These are phyloP conservation scores for Lepidium aucheri DNA, from an alignment of 345 rosid species.

Conservation along the genomic window DNA sequence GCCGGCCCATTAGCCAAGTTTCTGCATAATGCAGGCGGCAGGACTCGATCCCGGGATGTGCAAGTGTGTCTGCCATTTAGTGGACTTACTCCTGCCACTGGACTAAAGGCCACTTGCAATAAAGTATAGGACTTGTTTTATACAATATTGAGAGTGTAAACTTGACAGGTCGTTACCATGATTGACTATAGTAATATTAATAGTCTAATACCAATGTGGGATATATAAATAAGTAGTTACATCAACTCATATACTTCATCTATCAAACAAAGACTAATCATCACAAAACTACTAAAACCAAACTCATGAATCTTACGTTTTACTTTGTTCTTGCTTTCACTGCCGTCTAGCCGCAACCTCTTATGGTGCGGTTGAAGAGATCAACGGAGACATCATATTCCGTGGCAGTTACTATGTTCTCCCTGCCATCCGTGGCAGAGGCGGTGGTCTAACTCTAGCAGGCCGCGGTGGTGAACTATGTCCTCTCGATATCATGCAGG, in stretches of 20 bases:
- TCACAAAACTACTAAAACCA: not conserved
- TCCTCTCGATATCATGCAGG: conserved; percentile 18
- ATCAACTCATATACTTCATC: conserved; percentile 1
- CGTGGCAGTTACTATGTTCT: conserved; percentile 24
- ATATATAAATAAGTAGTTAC: conserved; percentile 9
- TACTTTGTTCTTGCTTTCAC: conserved; percentile 14
- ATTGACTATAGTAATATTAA: not conserved
- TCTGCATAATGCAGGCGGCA: no score
- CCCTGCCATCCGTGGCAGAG: conserved; percentile 19
- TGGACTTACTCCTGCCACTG: no score
- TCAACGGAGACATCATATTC: conserved; percentile 6
- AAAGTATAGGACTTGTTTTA: no score
- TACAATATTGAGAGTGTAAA: no score
- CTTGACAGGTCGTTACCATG: no score
- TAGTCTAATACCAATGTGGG: not conserved
- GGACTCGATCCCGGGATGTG: no score
- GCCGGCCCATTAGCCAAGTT: no score
- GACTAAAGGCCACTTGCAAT: no score
- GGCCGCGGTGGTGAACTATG: conserved; percentile 16
- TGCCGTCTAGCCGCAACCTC: not conserved
- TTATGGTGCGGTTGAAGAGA: conserved; percentile 13
- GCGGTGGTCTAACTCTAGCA: conserved; percentile 18
- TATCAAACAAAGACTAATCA: not conserved
- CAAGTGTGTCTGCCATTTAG: no score
- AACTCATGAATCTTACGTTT: conserved; percentile 13